These are phyloP conservation scores for Carex parvula DNA, from an alignment of 176 grass and related monocot genomes.

Conservation along the genomic window DNA sequence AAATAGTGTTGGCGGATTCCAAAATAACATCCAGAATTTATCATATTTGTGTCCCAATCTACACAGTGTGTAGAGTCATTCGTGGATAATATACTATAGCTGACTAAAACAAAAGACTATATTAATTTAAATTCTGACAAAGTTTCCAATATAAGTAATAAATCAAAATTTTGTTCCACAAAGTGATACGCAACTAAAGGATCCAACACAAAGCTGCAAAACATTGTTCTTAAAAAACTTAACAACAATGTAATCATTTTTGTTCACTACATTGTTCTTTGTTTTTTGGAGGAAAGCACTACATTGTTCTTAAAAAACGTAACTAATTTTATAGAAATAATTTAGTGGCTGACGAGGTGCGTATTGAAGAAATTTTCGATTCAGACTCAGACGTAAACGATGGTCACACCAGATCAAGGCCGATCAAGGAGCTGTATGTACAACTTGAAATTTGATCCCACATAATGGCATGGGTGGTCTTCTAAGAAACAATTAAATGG, in stretches of 20 bases:
- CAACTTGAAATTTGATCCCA: too few species aligned
- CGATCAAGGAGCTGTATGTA: too few species aligned
- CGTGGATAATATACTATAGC: background rate
- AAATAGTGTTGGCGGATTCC: conserved; percentile 9
- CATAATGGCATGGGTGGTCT: too few species aligned
- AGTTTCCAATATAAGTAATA: background rate
- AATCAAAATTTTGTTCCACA: background rate
- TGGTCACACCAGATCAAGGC: too few species aligned
- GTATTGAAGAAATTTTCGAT: too few species aligned
- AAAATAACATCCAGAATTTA: background rate
- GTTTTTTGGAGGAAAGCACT: too few species aligned
- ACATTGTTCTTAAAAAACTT: background rate
- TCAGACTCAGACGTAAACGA: too few species aligned
- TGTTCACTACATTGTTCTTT: background rate
- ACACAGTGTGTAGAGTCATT: background rate
- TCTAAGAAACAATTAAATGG: too few species aligned
- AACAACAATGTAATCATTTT: background rate
- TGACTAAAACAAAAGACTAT: background rate
- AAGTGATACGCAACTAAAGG: background rate
- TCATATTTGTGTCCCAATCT: background rate
- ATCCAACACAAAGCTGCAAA: background rate
- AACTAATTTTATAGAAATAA: background rate
- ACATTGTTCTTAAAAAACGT: background rate
- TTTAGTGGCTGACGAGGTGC: background rate
- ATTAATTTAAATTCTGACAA: background rate